Evolutionary conservation across 2,329 filamentous ascomycete genomes (phyloP), one percentile per base, ranked within the genome.

Genomic region (Nannizzia gypsea): DNA sequence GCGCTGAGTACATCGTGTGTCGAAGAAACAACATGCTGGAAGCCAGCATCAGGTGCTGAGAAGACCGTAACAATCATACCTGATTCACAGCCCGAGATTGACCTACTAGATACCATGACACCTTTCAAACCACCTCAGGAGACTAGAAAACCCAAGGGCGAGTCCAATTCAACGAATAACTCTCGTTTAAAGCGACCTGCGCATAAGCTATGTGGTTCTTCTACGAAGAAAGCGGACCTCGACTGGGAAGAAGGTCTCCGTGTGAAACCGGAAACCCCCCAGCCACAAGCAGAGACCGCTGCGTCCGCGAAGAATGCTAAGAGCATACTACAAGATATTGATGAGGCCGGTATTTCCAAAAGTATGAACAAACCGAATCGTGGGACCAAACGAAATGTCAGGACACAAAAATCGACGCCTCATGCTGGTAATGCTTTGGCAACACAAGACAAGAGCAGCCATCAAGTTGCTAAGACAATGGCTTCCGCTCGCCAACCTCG

Each of bases 161-260:
- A 56, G 11, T n/a, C 34, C 54, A 22, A 15, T 31, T 57, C 22
- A 6, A 4, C 31, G 20, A 46, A 56, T 40, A 59, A 55, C 44
- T 62, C 64, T 3, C 54, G 62, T 38, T 56, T 65, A 34, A 65
- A 64, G 52, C 61, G 64, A 2, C 64, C 64, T 13, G n/a, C 59
- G 22, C 48, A 61, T 24, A 64, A 60, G 20, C 59, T 61, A 24
- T 59, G 42, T 40, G 60, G 59, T 5, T 42, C 57, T 6, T 38
- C 38, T 3, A 42, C 54, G 4, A 55, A 38, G 15, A 59, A 40
- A 17, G 44, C 44, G 26, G 28, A 38, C 20, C 46, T 63, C 6
- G 64, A 65, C 48, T 65, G 64, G 64, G 63, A 64, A 20, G 59
- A 63, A 56, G 64, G 64, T 40, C 63, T 65, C 40, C 64, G 64